Percentiles rank a stretch among this genome's conserved stretches.
Evolutionary conservation across 352 stramenopile genomes (phyloP).

Genomic region (Phytophthora lateralis): DNA sequence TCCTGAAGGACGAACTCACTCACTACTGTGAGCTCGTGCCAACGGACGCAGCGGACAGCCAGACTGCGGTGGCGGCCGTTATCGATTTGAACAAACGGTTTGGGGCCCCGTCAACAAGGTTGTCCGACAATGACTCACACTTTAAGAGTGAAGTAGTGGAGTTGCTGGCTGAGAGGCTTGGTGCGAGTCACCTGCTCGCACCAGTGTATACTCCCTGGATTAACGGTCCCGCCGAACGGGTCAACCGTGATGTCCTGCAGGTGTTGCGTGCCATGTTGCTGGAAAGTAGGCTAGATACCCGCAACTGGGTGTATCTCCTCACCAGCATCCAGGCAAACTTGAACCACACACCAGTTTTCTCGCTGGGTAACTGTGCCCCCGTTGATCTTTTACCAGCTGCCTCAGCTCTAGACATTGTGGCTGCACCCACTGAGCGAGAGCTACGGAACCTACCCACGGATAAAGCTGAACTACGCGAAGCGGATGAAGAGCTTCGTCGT

Average conservation of each 20-base stretch:
- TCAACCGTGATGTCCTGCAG: too few species aligned
- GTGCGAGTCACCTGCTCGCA: too few species aligned
- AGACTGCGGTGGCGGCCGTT: neutral
- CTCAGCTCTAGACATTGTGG: constrained; percentile 3
- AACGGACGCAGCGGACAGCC: neutral
- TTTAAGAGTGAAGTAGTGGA: too few species aligned
- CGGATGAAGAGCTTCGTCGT: neutral
- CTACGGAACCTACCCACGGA: neutral
- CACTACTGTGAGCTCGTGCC: too few species aligned
- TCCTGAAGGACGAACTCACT: too few species aligned
- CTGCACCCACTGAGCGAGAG: too few species aligned
- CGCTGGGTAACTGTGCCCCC: constrained; percentile 7
- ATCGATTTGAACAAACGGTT: constrained; percentile 25
- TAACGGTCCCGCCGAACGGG: too few species aligned
- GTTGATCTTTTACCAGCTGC: constrained; percentile 4
- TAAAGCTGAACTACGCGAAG: neutral
- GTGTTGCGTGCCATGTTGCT: too few species aligned
- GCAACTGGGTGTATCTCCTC: constrained; percentile 18
- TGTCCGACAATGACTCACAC: too few species aligned
- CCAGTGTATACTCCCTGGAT: too few species aligned
- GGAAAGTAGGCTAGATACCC: constrained; percentile 12
- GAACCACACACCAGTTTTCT: constrained; percentile 5
- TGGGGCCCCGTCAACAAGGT: too few species aligned
- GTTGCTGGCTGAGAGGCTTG: too few species aligned
- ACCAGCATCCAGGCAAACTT: constrained; percentile 7